Percentiles rank a stretch among this genome's conserved stretches.
These are phyloP conservation scores for Debaryomyces tyrocola DNA, from an alignment of 805 yeast genomes.

Conservation along the genomic window DNA sequence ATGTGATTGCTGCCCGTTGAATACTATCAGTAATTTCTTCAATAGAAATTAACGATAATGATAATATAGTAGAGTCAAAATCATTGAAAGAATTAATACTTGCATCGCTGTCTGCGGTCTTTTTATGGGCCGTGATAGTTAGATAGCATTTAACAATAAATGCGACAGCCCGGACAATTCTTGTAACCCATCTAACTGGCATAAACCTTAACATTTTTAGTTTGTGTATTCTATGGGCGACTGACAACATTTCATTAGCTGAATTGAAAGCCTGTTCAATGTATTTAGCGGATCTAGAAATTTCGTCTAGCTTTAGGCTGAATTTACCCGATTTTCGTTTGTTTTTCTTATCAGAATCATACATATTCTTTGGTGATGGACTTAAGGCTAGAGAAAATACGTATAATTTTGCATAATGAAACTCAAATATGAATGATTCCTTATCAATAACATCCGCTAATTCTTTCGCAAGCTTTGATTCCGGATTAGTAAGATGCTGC, in stretches of 20 bases:
- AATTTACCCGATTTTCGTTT: slow-evolving; percentile 18
- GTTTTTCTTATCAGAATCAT: slow-evolving; percentile 8
- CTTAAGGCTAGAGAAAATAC: slow-evolving; percentile 80
- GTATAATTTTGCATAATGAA: slow-evolving; percentile 79
- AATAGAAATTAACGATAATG: slow-evolving; percentile 62
- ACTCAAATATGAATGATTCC: slow-evolving; percentile 79
- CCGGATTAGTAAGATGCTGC: slow-evolving; percentile 21
- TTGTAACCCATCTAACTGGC: slow-evolving; percentile 91
- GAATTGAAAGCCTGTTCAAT: slow-evolving; percentile 81
- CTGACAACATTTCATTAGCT: slow-evolving; percentile 74
- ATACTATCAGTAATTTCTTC: slow-evolving; percentile 70
- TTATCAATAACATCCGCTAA: slow-evolving; percentile 50
- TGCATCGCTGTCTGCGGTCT: slow-evolving; percentile 16
- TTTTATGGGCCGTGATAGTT: slow-evolving; percentile 54
- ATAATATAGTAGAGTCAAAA: slow-evolving; percentile 50
- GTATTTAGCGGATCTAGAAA: slow-evolving; percentile 70
- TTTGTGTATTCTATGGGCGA: slow-evolving; percentile 68
- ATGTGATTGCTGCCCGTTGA: slow-evolving; percentile 67
- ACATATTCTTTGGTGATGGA: slow-evolving; percentile 26
- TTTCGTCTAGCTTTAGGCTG: slow-evolving; percentile 61
- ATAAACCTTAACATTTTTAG: slow-evolving; percentile 65
- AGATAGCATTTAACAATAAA: slow-evolving; percentile 84
- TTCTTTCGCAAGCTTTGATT: slow-evolving; percentile 39
- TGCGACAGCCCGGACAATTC: slow-evolving; percentile 85
- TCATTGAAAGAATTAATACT: slow-evolving; percentile 20